Base-by-base conservation (phyloP, 768 basidiomycete genomes). In the Psilocybe tampanensis region DNA sequence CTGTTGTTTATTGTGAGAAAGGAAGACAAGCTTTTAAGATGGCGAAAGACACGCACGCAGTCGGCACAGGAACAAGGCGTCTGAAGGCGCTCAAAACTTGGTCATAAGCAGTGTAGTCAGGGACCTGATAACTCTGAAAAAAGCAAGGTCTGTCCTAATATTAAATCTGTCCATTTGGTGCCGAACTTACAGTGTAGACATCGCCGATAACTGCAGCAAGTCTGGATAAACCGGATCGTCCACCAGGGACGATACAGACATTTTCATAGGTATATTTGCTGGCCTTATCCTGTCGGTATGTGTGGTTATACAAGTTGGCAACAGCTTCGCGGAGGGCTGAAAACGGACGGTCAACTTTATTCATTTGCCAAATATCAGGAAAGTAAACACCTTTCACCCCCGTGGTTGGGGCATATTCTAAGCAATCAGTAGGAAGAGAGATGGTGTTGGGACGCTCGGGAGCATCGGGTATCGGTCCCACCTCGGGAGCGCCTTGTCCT, bases 241-340 rank as follows among this genome's bases (percentile, higher is more conserved):
- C 95, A 43, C 95, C 95, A 12, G 95, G 95, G 0, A 97, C 95
- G 64, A 98, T 96, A 66, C 92, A 94, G 12, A 93, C 89, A 66
- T 98, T 98, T 73, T 95, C 94, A 62, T 79, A 90, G 1, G 93
- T 95, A 70, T 97, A 98, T 63, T 95, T 81, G 62, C 90, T 93
- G 8, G 71, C 57, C 73, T 90, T 95, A 45, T 85, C 91, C 63
- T 89, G 72, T 32, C 95, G 85, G 70, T 96, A 96, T 2, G 89
- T 90, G 48, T 82, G 76, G 68, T 98, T 98, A 77, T 98, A 98
- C 49, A 95, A 70, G 59, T 90, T 76, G 11, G 95, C 95, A 26
- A 98, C 95, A 2, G 94, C 93, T 68, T 94, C 88, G 24, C 95
- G 84, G 19, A 98, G 85, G 13, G 76, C 90, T 91, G 64, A 36